Evolutionary conservation across 139 green algal species (phyloP).

Genomic region (Micractinium conductrix): DNA sequence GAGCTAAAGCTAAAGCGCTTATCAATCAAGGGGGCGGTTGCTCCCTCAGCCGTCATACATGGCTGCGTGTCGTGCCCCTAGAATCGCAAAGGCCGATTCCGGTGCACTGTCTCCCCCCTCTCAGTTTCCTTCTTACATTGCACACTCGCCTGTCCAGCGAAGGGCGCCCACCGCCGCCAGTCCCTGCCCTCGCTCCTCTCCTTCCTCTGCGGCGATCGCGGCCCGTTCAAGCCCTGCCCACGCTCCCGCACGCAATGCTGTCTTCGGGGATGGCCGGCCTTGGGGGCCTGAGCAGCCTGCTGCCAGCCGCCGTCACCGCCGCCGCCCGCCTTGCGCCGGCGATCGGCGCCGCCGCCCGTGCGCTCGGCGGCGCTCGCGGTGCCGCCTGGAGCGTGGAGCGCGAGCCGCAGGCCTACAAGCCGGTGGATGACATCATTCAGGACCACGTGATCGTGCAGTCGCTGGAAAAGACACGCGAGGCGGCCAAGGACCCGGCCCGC

Average conservation of each 20-base stretch:
- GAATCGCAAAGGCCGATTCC: too few species aligned
- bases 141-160: too few species aligned
- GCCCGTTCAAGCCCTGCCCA: too few species aligned
- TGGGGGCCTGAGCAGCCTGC: not conserved
- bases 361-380: conserved; percentile 16
- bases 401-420: conserved; percentile 49
- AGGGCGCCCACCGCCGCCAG: not conserved
- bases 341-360: not conserved
- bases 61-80: too few species aligned
- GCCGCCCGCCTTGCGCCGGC: not conserved
- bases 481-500: conserved; percentile 49
- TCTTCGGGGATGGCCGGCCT: not conserved
- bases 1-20: too few species aligned
- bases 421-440: conserved; percentile 57
- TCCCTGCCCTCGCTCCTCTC: not conserved
- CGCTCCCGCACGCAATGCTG: not conserved
- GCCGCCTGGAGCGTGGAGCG: conserved; percentile 59
- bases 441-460: conserved; percentile 46
- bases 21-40: too few species aligned
- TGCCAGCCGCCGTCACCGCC: not conserved
- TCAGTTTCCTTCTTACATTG: too few species aligned
- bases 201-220: too few species aligned
- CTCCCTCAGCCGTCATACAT: too few species aligned
- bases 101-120: too few species aligned
- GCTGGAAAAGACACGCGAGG: conserved; percentile 54